Conservation (phyloP, 805 yeast genomes). For the Candida koratica region DNA sequence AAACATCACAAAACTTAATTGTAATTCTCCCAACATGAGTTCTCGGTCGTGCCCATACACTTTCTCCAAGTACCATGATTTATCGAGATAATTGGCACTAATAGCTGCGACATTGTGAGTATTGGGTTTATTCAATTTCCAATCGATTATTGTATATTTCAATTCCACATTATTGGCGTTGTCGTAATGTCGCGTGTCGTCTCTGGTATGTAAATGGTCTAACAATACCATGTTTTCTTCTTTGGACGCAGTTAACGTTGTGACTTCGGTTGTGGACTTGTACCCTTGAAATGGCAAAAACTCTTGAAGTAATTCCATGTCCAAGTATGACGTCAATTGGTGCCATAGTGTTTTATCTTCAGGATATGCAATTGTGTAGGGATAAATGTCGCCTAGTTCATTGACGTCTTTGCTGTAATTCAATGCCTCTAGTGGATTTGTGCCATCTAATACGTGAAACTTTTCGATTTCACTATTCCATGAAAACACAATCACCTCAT, state of each 20-base stretch:
- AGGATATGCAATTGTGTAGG: conserved; percentile 39
- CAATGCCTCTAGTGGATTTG: conserved; percentile 24
- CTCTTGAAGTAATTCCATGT: conserved; percentile 23
- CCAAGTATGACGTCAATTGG: conserved; percentile 17
- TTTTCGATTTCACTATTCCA: conserved; percentile 32
- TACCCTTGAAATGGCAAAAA: conserved; percentile 9
- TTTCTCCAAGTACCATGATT: conserved; percentile 52
- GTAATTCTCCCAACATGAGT: conserved; percentile 49
- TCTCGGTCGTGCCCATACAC: conserved; percentile 29
- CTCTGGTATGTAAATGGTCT: conserved; percentile 26
- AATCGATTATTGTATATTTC: conserved; percentile 40
- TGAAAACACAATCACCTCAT: conserved; percentile 26
- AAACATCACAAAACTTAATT: conserved; percentile 46
- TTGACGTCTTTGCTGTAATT: conserved; percentile 23
- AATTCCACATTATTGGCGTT: conserved; percentile 35
- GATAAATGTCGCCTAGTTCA: conserved; percentile 23
- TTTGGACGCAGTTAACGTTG: conserved; percentile 47
- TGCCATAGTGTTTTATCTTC: conserved; percentile 17
- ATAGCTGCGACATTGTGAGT: conserved; percentile 28
- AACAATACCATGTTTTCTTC: conserved; percentile 45
- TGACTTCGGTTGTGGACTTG: conserved; percentile 22
- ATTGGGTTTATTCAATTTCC: conserved; percentile 31
- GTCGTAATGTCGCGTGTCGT: conserved; percentile 15
- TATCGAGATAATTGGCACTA: conserved; percentile 55
- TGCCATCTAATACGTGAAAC: conserved; percentile 14